phyloP scores from a whole-genome alignment of 2,329 filamentous ascomycete species.

The Nemania sp. region DNA sequence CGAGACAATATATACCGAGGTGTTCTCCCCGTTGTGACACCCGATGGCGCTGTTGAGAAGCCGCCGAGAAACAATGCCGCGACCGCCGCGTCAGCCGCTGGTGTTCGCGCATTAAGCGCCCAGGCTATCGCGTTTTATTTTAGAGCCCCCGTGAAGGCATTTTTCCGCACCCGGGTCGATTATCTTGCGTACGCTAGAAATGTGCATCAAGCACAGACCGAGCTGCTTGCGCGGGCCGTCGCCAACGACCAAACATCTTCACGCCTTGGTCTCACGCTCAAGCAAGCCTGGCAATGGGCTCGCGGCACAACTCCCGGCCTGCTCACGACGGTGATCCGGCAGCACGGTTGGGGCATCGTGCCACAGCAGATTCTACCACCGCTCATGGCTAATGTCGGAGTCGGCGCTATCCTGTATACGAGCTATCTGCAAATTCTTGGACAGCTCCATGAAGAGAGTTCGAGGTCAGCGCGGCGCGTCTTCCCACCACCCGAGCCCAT shows the following conservation, averaged over 20 bases:
- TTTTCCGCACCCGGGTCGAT: conserved; percentile 91
- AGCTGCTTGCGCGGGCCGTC: conserved; percentile 53
- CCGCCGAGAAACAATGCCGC: conserved; percentile 66
- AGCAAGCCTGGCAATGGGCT: conserved; percentile 63
- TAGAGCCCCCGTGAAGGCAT: conserved; percentile 88
- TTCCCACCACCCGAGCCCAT: conserved; percentile 75
- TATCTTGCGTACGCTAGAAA: conserved; percentile 73
- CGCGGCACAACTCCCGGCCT: conserved; percentile 77
- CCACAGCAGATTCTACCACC: conserved; percentile 83
- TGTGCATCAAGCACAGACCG: conserved; percentile 62
- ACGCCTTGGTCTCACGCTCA: conserved; percentile 50
- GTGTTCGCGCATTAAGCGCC: conserved; percentile 84
- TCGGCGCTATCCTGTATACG: conserved; percentile 81
- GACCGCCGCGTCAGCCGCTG: conserved; percentile 84
- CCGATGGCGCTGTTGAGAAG: conserved; percentile 59
- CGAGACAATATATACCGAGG: conserved; percentile 50
- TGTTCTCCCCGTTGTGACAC: conserved; percentile 60
- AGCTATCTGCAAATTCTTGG: conserved; percentile 79
- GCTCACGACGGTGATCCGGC: conserved; percentile 73
- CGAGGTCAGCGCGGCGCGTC: conserved; percentile 67
- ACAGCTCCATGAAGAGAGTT: conserved; percentile 73
- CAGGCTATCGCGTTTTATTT: conserved; percentile 93
- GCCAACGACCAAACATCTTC: conserved; percentile 53
- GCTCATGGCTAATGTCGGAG: conserved; percentile 77
- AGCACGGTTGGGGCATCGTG: conserved; percentile 79